Evolutionary conservation across 2,329 filamentous ascomycete species (phyloP), one percentile per base, ranked within the genome.

Genomic region (Fusarium abutilonis): DNA sequence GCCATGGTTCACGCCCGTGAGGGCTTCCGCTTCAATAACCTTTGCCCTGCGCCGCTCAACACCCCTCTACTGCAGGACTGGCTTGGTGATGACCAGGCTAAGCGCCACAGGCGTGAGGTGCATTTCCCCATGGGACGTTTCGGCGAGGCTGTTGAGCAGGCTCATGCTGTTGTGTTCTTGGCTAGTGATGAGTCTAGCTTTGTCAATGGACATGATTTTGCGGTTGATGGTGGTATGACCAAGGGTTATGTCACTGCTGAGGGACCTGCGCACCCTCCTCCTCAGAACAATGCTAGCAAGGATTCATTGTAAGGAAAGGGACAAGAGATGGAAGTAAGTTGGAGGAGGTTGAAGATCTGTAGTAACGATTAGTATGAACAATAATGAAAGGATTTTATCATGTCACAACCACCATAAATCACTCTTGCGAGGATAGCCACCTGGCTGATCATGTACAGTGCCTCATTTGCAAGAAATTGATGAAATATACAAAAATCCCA

Each of bases 221-320:
- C 96, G 5, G 93, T 98, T 23, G 95, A 99, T 72, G 95, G 95
- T 56, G 94, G 94, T 58, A 92, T 99, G 91, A 94, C 88, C 71
- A 97, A 91, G 83, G 91, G 93, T 40, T 98, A 97, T 76, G 87
- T 90, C 26, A 90, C 87, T 1, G 79, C 87, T 2, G 86, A 89
- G 76, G 87, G 87, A 4, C 79, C 83, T 13, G 73, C 86, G 9
- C 67, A 79, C 0, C 67, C 78, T 10, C 81, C 83, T 6, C 88
- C 88, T 4, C 73, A 76, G 60, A 90, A 88, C 77, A 87, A 88
- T 67, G 85, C 85, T n/a, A 64, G 70, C 56, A 85, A 82, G 77
- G 73, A 76, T 14, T 78, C 77, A 36, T 73, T 85, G 52, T 45
- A 50, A 58, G 14, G 35, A 36, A 55, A 34, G n/a, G 14, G 48